Percentiles rank a stretch among this genome's conserved stretches.
These are phyloP conservation scores for Prunella vulgaris DNA, from an alignment of 257 asterid species.

Conservation along the genomic window DNA sequence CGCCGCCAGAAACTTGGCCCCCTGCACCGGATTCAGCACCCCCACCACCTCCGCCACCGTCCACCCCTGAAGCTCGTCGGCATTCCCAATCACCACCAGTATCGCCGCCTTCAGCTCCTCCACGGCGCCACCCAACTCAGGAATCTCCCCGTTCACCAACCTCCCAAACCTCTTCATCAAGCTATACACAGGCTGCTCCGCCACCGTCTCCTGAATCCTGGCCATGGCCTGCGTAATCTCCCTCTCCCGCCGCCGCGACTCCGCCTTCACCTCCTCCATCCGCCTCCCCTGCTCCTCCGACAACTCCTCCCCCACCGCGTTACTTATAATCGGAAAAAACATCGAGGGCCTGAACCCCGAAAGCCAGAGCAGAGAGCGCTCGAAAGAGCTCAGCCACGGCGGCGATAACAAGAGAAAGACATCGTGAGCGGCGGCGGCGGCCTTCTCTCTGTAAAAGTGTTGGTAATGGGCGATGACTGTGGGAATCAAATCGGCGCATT, in stretches of 20 bases:
- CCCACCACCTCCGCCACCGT: slow-evolving; percentile 36
- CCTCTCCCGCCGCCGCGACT: slow-evolving; percentile 31
- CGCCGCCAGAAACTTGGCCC: slow-evolving; percentile 37
- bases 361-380: slow-evolving; percentile 45
- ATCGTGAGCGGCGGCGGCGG: slow-evolving; percentile 35
- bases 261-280: slow-evolving; percentile 25
- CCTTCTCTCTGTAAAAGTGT: slow-evolving; percentile 37
- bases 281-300: slow-evolving; percentile 26
- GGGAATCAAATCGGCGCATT: slow-evolving; percentile 23
- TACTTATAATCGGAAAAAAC: slow-evolving; percentile 22
- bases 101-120: slow-evolving; percentile 30
- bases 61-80: slow-evolving; percentile 43
- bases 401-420: slow-evolving; percentile 39
- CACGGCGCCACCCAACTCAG: slow-evolving; percentile 22
- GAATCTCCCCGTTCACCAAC: slow-evolving; percentile 2
- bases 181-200: slow-evolving; percentile 38
- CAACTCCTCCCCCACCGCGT: slow-evolving; percentile 25
- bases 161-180: slow-evolving; percentile 16
- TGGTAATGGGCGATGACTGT: slow-evolving; percentile 44
- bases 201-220: slow-evolving; percentile 49
- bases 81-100: slow-evolving; percentile 33
- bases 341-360: slow-evolving; percentile 48
- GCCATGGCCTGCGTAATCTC: slow-evolving; percentile 39
- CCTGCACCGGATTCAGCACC: slow-evolving; percentile 39
- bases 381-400: slow-evolving; percentile 52